Evolutionary conservation across 2,329 filamentous ascomycete genomes (phyloP), one percentile per base, ranked within the genome.

Genomic region (Exophiala sp.): DNA sequence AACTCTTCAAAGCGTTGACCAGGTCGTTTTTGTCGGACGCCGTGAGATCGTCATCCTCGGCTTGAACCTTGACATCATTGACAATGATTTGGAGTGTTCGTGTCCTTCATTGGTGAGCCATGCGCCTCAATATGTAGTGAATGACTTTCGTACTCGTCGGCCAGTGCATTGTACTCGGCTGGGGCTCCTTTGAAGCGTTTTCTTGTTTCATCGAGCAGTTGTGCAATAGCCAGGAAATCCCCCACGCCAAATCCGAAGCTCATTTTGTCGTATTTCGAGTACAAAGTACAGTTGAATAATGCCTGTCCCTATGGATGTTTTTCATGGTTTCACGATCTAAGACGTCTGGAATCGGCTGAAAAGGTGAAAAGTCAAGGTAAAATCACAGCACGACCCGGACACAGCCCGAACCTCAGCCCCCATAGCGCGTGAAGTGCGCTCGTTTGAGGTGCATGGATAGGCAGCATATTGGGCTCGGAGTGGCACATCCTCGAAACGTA

Each of bases 181-280:
- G 53, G 53, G n/a, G 53, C 53, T 32, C 45, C 53, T 7, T 46
- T 52, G 43, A 51, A 52, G 16, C 49, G 42, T 39, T 44, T 52
- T 12, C 53, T 21, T 3, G 43, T 38, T n/a, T 9, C 36, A n/a
- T 49, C 47, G 12, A 48, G 18, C 44, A 56, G 44, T 14, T 48
- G 5, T 6, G 38, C 40, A 4, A 56, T 11, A 10, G 16, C 48
- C 5, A 56, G 35, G 21, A 56, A 40, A 36, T 58, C 55, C 35
- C 52, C 43, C 14, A 55, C 14, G 8, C 33, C 29, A 32, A 58
- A 55, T 29, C 55, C 55, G 34, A 58, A 55, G 21, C 50, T 54
- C 55, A 58, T 58, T 5, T 29, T 8, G 24, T 29, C 24, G 24
- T 29, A 8, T 1, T 29, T 8, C 24, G 24, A 8, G 24, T 29